Percentiles rank a stretch among this genome's conserved stretches.
phyloP scores from a whole-genome alignment of 2,329 filamentous ascomycete species.

The Polychaeton citri region DNA sequence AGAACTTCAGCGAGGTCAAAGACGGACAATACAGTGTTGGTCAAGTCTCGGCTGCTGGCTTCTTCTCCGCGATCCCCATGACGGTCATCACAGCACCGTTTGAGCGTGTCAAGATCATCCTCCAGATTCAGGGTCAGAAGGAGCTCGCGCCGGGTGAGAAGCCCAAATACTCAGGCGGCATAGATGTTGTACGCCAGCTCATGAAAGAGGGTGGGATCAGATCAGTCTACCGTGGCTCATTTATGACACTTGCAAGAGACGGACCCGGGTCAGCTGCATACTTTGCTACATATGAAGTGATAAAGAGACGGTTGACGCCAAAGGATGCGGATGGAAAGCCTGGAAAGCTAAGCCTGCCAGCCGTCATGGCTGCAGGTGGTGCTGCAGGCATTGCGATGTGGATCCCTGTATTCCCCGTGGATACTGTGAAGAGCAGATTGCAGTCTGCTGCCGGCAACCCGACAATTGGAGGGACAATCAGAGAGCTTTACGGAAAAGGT shows the following conservation, averaged over 20 bases:
- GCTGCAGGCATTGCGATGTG: conserved; percentile 95
- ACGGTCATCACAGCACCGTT: conserved; percentile 97
- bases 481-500: conserved; percentile 68
- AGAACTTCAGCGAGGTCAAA: conserved; percentile 49
- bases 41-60: conserved; percentile 83
- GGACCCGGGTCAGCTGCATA: conserved; percentile 88
- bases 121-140: conserved; percentile 94
- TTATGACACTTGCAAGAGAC: conserved; percentile 85
- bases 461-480: conserved; percentile 65
- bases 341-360: conserved; percentile 66
- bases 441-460: conserved; percentile 83
- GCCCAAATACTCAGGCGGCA: conserved; percentile 73
- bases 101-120: conserved; percentile 95
- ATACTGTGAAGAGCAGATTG: conserved; percentile 87
- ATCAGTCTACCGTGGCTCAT: conserved; percentile 81
- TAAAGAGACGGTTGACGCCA: conserved; percentile 79
- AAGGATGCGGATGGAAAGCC: conserved; percentile 59
- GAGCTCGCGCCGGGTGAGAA: conserved; percentile 75
- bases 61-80: conserved; percentile 97
- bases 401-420: conserved; percentile 95
- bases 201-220: conserved; percentile 83
- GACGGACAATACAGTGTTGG: conserved; percentile 65
- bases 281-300: conserved; percentile 92
- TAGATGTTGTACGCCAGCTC: conserved; percentile 85
- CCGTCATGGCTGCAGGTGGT: conserved; percentile 76